These are phyloP conservation scores for Arthroderma sp. DNA, from an alignment of 2,329 filamentous ascomycete genomes.

Conservation along the genomic window DNA sequence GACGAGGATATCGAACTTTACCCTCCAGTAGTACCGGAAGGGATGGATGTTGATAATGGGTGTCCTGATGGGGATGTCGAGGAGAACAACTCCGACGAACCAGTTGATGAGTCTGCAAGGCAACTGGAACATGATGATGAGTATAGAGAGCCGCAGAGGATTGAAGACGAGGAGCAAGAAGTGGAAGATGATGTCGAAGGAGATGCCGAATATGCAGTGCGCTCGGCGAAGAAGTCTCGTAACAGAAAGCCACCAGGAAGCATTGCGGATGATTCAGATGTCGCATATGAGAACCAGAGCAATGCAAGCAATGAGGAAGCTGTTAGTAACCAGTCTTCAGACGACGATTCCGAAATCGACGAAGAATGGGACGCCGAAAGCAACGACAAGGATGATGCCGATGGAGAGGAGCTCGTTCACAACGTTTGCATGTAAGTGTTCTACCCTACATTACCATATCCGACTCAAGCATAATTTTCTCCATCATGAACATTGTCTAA, in stretches of 20 bases:
- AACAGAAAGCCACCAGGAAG: slow-evolving; percentile 18
- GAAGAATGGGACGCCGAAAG: slow-evolving; percentile 38
- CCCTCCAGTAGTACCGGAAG: slow-evolving; percentile 15
- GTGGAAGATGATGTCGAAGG: slow-evolving; percentile 10
- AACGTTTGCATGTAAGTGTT: slow-evolving; percentile 50
- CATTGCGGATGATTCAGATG: slow-evolving; percentile 29
- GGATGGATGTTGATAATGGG: slow-evolving; percentile 7
- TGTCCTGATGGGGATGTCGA: slow-evolving; percentile 19
- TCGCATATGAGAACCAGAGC: slow-evolving; percentile 26
- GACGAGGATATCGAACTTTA: slow-evolving; percentile 4
- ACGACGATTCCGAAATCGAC: slow-evolving; percentile 39
- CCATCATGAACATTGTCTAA: too few relatives aligned
- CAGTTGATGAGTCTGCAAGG: slow-evolving; percentile 9
- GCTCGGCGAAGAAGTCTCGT: slow-evolving; percentile 30
- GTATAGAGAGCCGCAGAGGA: slow-evolving; percentile 8
- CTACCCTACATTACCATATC: background rate
- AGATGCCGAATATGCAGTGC: slow-evolving; percentile 25
- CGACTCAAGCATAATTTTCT: too few relatives aligned
- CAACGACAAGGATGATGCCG: slow-evolving; percentile 33
- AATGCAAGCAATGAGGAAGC: slow-evolving; percentile 23
- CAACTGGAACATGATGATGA: background rate
- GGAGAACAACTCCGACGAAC: slow-evolving; percentile 13
- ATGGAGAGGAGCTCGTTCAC: slow-evolving; percentile 35
- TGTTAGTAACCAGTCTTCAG: slow-evolving; percentile 41
- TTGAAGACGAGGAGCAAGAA: slow-evolving; percentile 16